Percentiles rank a stretch among this genome's conserved stretches.
Conservation (phyloP, 2,329 filamentous ascomycete genomes). For the Orbilia oligospora region DNA sequence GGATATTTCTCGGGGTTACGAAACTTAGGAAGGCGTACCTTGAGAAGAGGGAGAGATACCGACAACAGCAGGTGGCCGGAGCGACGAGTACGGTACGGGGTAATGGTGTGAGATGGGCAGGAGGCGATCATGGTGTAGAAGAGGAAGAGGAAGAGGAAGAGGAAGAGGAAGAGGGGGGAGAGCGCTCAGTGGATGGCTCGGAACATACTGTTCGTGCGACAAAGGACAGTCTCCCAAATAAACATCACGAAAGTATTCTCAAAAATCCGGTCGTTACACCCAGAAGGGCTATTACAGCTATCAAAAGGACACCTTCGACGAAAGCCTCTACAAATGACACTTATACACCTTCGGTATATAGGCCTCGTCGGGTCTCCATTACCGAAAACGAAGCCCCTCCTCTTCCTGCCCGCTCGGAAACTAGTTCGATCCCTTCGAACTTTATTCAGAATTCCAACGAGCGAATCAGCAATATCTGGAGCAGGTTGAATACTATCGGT, state of each 20-base stretch:
- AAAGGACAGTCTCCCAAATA: slow-evolving; percentile 3
- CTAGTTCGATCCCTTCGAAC: slow-evolving; percentile 49
- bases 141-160: slow-evolving; percentile 12
- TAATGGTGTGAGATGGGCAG: slow-evolving; percentile 2
- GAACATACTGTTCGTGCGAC: slow-evolving; percentile 47
- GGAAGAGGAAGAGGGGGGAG: slow-evolving; percentile 15
- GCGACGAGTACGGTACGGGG: slow-evolving; percentile 15
- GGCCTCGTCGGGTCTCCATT: slow-evolving; percentile 25
- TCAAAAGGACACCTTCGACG: slow-evolving; percentile 38
- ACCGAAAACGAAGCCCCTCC: slow-evolving; percentile 21
- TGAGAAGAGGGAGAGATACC: slow-evolving; percentile 38
- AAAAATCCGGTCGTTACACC: slow-evolving; percentile 24
- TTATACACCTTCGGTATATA: slow-evolving; percentile 39
- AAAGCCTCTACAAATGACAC: slow-evolving; percentile 28
- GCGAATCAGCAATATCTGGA: slow-evolving; percentile 58
- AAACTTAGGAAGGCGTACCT: slow-evolving; percentile 53
- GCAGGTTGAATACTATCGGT: slow-evolving; percentile 34
- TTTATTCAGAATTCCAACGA: slow-evolving; percentile 51
- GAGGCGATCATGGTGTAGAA: neutral
- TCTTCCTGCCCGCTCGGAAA: slow-evolving; percentile 43
- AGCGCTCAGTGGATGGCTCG: slow-evolving; percentile 44
- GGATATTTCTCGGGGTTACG: slow-evolving; percentile 58
- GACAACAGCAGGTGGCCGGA: slow-evolving; percentile 29
- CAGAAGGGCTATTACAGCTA: slow-evolving; percentile 8
- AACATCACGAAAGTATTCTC: slow-evolving; percentile 10